Conservation (phyloP, 2,329 filamentous ascomycete genomes). For the Fusarium compactum region DNA sequence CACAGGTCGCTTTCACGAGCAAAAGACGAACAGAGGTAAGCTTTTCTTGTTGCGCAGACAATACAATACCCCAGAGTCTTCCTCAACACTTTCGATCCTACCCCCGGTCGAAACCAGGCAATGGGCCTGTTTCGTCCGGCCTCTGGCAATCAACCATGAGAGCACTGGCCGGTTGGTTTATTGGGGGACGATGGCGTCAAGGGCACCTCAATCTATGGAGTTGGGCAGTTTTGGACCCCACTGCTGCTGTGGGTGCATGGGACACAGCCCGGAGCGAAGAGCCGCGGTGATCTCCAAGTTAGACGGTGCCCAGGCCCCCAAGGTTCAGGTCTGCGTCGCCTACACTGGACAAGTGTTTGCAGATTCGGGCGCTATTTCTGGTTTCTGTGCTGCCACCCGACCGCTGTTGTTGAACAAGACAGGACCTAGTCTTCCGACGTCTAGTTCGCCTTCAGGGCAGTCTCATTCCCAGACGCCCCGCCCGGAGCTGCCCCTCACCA, state of each 20-base stretch:
- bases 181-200: slow-evolving; percentile 34
- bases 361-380: background rate
- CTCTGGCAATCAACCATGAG: background rate
- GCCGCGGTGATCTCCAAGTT: background rate
- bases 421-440: background rate
- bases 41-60: slow-evolving; percentile 4
- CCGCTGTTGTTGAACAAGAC: slow-evolving; percentile 4
- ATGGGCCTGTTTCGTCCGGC: slow-evolving; percentile 5
- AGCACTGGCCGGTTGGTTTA: slow-evolving; percentile 9
- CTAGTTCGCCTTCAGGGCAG: background rate
- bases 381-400: slow-evolving; percentile 6
- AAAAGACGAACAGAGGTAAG: slow-evolving; percentile 32
- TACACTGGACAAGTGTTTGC: background rate
- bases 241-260: slow-evolving; percentile 13
- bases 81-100: slow-evolving; percentile 2
- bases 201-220: slow-evolving; percentile 21
- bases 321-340: background rate
- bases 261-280: background rate
- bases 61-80: slow-evolving; percentile 17
- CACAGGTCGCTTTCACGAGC: slow-evolving; percentile 10
- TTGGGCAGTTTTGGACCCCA: slow-evolving; percentile 26
- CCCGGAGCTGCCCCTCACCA: slow-evolving; percentile 30
- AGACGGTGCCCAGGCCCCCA: slow-evolving; percentile 5
- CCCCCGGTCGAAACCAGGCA: background rate
- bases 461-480: slow-evolving; percentile 9